Base-by-base conservation (phyloP, 1,139 yeast species). In the Saccharomyces hybrid region DNA sequence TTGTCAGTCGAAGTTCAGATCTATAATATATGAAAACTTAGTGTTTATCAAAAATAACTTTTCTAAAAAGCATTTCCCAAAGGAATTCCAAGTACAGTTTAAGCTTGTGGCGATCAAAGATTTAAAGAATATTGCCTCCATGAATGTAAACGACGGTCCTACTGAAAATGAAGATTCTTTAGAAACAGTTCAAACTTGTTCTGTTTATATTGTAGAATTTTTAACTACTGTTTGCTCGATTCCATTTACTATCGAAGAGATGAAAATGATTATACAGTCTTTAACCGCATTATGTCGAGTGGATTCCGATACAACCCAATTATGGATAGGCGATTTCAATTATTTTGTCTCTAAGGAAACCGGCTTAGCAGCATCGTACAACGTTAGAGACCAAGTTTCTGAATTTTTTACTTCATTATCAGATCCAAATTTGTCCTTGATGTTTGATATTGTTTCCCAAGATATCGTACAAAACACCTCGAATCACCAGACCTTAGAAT, bases 281-380 rank as follows among this genome's bases (percentile, higher is more conserved):
- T 48, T 66, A 8, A 46, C 56, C 2, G 38, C 44, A 3, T 51
- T 65, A 13, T 62, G 67, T 32, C 54, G 64, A 48, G 54, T 75
- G 4, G 64, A 73, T 25, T 55, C 57, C 2, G 69, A 66, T 8
- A 63, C 64, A 1, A 70, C 64, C 20, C 72, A 72, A 2, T 58
- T 59, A 8, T 81, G 80, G 73, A 56, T 61, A 9, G 73, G 72
- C 1, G 93, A 89, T 64, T 79, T 83, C 65, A 88, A 88, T 63
- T 72, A 70, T 5, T 89, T 81, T 67, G 86, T 88, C 5, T 80
- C 88, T 5, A 85, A 83, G 47, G 88, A 86, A 55, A 77, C 88
- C 1, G 96, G 90, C 1, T 74, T 88, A 46, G 73, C 80, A 1
- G 73, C 78, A 28, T 76, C 71, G 5, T 70, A 71, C 9, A 68